Evolutionary conservation across 2,329 filamentous ascomycete genomes (phyloP), one percentile per base, ranked within the genome.

Genomic region (Diaporthe batatas): DNA sequence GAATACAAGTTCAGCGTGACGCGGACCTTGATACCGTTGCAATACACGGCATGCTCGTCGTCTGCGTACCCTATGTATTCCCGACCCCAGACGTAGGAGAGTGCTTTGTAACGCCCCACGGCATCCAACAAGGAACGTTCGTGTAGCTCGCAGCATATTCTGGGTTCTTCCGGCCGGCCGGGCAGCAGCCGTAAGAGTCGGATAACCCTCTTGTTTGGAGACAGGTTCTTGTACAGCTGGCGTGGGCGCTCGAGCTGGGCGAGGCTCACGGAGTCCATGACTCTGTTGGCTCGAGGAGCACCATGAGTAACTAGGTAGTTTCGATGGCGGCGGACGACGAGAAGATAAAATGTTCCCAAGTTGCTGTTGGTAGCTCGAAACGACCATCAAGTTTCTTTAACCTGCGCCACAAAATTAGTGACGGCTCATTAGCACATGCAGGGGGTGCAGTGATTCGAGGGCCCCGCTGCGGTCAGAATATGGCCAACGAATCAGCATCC

Each of bases 1-100:
- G 54, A 25, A 25, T 62, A 70, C 10, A 70, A 39, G 12, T 70
- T 70, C 11, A n/a, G 8, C 6, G 57, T 64, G 4, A 70, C 55
- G 2, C 3, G 11, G 10, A 70, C 39, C 16, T 23, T 16, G 8
- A 59, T 12, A 4, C 36, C 49, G 42, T 70, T 53, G 21, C 54
- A 47, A 3, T 21, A 42, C 1, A 64, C 49, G n/a, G 4, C 1
- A 2, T 47, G n/a, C 8, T 59, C 6, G 7, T 16, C 55, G n/a
- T 23, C 32, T 7, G 55, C 5, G 7, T n/a, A n/a, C n/a, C n/a
- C n/a, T n/a, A n/a, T n/a, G n/a, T 21, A 11, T 10, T 18, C 54
- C 16, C 18, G 49, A 7, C 55, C 68, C 68, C 68, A 70, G 7
- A 42, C 53, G 18, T 70, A 70, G 16, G 68, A 70, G 6, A 70